phyloP scores from a whole-genome alignment of 768 basidiomycete species.

The Rhodotorula graminis region DNA sequence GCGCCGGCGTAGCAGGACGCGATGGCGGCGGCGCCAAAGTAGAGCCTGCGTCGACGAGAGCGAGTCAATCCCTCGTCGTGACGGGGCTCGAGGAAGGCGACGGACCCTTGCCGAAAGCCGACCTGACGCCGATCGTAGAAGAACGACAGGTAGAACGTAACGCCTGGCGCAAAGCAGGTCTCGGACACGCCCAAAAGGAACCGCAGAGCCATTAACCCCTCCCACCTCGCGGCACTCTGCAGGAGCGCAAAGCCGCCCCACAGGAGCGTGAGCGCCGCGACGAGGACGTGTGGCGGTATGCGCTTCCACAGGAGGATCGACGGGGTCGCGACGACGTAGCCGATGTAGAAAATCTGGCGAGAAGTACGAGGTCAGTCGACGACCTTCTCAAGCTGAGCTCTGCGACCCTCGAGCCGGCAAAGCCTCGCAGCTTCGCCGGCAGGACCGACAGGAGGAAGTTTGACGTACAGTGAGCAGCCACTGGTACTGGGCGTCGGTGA shows the following conservation, averaged over 20 bases:
- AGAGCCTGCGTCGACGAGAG: not conserved
- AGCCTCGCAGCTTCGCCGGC: too few relatives aligned
- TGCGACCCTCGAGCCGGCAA: too few relatives aligned
- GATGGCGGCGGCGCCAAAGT: slow-evolving; percentile 1
- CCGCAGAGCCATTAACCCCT: slow-evolving; percentile 13
- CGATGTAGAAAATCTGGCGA: slow-evolving; percentile 3
- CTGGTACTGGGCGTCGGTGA: slow-evolving; percentile 4
- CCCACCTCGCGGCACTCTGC: slow-evolving; percentile 12
- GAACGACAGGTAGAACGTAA: slow-evolving; percentile 14
- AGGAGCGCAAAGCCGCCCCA: slow-evolving; percentile 15
- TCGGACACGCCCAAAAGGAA: slow-evolving; percentile 13
- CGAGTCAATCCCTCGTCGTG: too few relatives aligned
- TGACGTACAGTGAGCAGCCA: not conserved
- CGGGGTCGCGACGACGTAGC: slow-evolving; percentile 6
- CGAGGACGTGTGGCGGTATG: slow-evolving; percentile 12
- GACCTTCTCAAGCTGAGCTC: not conserved
- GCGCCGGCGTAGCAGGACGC: slow-evolving; percentile 13
- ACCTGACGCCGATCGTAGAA: slow-evolving; percentile 19
- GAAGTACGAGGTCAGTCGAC: not conserved
- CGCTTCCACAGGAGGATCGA: slow-evolving; percentile 19
- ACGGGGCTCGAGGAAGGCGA: not conserved
- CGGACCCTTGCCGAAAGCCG: slow-evolving; percentile 16
- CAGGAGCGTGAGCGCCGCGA: not conserved
- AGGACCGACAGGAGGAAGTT: too few relatives aligned
- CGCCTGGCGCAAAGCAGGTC: slow-evolving; percentile 3